These are phyloP conservation scores for Talaromyces wortmannii DNA, from an alignment of 495 filamentous ascomycete genomes.

Conservation along the genomic window DNA sequence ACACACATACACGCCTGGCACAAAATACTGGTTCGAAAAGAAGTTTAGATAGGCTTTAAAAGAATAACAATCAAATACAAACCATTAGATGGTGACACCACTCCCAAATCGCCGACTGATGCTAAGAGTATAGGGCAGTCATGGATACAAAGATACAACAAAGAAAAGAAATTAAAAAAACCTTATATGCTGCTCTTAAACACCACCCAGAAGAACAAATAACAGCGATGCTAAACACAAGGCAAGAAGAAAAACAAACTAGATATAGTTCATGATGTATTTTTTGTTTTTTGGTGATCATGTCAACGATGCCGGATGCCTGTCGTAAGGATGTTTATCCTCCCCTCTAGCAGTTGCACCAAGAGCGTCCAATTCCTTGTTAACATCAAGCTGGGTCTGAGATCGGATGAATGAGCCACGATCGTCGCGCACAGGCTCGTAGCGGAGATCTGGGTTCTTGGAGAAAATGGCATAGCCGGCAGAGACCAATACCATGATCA, in stretches of 20 bases:
- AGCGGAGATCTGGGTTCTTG: slow-evolving; percentile 83
- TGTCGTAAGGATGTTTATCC: slow-evolving; percentile 34
- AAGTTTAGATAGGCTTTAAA: no score
- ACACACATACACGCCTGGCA: no score
- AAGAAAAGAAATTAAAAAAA: no score
- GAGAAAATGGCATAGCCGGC: slow-evolving; percentile 66
- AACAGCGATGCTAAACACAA: background rate
- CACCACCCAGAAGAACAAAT: no score
- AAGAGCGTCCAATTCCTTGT: slow-evolving; percentile 86
- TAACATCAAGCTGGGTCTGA: slow-evolving; percentile 61
- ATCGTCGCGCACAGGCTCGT: slow-evolving; percentile 83
- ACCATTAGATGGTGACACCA: no score
- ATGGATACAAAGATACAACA: no score
- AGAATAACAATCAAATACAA: no score
- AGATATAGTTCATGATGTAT: background rate
- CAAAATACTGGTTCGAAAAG: no score
- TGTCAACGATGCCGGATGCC: background rate
- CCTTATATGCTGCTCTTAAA: no score
- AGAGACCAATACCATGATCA: slow-evolving; percentile 71
- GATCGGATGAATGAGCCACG: slow-evolving; percentile 83
- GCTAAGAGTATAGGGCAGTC: no score
- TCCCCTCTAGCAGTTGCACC: slow-evolving; percentile 89
- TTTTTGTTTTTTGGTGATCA: no score
- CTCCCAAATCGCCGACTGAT: no score
- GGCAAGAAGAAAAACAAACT: background rate